Evolutionary conservation across 495 filamentous ascomycete genomes (phyloP).

Genomic region (Chaetomium cochliodes): DNA sequence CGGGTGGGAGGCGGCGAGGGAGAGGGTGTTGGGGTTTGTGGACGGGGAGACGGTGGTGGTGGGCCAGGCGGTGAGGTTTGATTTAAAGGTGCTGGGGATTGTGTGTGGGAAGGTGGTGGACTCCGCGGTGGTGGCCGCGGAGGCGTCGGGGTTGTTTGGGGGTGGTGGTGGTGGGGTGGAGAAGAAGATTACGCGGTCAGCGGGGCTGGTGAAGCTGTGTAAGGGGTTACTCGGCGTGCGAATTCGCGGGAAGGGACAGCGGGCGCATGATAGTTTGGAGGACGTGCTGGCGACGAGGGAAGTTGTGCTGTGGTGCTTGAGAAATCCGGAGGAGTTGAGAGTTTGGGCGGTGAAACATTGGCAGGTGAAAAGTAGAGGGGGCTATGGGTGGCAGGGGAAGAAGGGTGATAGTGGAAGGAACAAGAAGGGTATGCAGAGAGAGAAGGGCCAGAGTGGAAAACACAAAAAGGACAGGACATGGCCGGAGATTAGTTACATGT

Average conservation of each 20-base stretch:
- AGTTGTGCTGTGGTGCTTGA: conserved; percentile 10
- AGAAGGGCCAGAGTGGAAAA: not conserved
- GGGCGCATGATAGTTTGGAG: conserved; percentile 3
- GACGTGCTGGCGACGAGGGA: conserved; percentile 13
- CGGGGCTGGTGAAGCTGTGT: not conserved
- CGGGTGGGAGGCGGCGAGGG: not conserved
- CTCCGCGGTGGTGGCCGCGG: not conserved
- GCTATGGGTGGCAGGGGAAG: not conserved
- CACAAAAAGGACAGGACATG: not conserved
- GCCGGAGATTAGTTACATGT: not conserved
- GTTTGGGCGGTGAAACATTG: conserved; percentile 1
- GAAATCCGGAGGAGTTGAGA: not conserved
- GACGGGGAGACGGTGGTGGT: not conserved
- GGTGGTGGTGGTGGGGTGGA: not conserved
- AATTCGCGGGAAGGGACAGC: not conserved
- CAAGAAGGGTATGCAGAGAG: not conserved
- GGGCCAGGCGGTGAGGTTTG: not conserved
- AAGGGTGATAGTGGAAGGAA: not conserved
- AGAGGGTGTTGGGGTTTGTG: not conserved
- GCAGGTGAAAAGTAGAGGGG: not conserved
- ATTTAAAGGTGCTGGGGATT: not conserved
- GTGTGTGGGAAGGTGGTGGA: not conserved
- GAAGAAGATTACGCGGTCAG: not conserved
- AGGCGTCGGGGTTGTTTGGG: conserved; percentile 1
- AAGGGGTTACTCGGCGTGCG: not conserved